Evolutionary conservation across 805 yeast species (phyloP), one percentile per base, ranked within the genome.

Genomic region (Kodamaea kaohsiungensis): DNA sequence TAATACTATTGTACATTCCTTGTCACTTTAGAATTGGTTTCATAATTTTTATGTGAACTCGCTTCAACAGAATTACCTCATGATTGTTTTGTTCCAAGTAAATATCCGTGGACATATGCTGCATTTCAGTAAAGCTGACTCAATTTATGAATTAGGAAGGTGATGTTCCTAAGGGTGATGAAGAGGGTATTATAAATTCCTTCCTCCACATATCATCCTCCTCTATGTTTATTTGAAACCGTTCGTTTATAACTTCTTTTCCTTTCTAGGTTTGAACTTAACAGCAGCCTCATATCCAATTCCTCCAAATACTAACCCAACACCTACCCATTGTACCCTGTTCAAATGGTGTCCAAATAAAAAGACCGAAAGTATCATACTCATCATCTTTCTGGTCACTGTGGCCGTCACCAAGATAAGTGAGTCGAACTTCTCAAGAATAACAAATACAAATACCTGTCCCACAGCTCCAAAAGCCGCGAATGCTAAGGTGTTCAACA

Each of bases 371-470:
- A 93, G 71, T 35, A 91, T 79, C 98, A 95, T 93, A 40, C 98
- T 91, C 48, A 91, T 76, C 97, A 95, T 93, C 65, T 95, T 95
- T 62, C 99, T 81, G 0, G 99, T 93, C 8, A 95, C 98, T 0
- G 98, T 95, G 15, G 96, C 93, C 42, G 97, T 93, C 27, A 93
- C 91, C 52, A 95, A 76, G 0, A 89, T 82, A 56, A 95, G 74
- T 1, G 97, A 90, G 48, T 93, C 97, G 66, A 89, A 95, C 54
- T 83, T 79, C 61, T 90, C 95, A 46, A 95, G 73, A 1, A 96
- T 91, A 51, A 85, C 70, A 66, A 92, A 95, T 43, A 95, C 90
- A 71, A 96, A 95, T n/a, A 92, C 82, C 70, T 95, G 98, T 13
- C 99, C 99, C 25, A 91, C 63, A 0, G 98, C 86, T 1, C 98